These are phyloP conservation scores for Fusarium temperatum DNA, from an alignment of 2,329 filamentous ascomycete genomes.

Conservation along the genomic window DNA sequence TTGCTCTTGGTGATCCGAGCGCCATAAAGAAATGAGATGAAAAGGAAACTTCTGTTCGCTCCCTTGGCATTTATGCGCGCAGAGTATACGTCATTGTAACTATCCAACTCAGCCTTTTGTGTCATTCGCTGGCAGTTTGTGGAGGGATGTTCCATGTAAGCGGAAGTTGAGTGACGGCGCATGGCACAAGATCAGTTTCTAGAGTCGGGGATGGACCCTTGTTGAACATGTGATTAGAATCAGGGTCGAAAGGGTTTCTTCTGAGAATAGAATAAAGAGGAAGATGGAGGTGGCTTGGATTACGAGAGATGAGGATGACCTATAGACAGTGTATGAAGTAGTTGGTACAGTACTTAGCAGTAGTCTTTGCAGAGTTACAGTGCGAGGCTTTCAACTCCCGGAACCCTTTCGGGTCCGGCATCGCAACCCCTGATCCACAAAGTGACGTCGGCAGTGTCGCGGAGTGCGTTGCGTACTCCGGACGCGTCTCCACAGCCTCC, in stretches of 20 bases:
- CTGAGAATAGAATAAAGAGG: conserved; percentile 28
- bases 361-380: background rate
- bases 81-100: conserved; percentile 17
- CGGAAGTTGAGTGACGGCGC: conserved; percentile 4
- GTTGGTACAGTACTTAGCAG: background rate
- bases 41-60: background rate
- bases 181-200: conserved; percentile 10
- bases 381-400: background rate
- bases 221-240: conserved; percentile 14
- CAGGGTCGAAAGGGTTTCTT: conserved; percentile 3
- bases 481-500: conserved; percentile 34
- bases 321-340: conserved; percentile 1
- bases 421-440: conserved; percentile 27
- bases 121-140: conserved; percentile 2
- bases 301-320: conserved; percentile 14
- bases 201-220: background rate
- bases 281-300: conserved; percentile 20
- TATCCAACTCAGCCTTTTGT: conserved; percentile 7
- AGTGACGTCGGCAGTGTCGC: conserved; percentile 39
- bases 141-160: conserved; percentile 23
- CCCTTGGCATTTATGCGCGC: conserved; percentile 24
- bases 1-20: background rate
- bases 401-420: conserved; percentile 11
- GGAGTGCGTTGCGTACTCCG: conserved; percentile 8
- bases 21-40: background rate